Base-by-base conservation (phyloP, 2,329 filamentous ascomycete species). In the Xylaria sp. region DNA sequence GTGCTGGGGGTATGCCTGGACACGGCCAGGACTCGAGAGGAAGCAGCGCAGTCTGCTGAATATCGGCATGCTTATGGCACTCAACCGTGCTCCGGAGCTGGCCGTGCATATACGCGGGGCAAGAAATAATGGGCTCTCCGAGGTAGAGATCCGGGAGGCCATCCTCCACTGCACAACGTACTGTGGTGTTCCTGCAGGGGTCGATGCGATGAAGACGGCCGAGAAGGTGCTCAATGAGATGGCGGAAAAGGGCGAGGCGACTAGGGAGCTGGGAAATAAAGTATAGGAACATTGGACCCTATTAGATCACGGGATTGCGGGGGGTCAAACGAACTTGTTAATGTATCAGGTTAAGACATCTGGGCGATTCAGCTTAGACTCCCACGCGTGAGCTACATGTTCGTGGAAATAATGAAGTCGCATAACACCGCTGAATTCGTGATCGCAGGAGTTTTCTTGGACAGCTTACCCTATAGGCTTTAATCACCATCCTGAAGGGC, bases 1-100 rank as follows among this genome's bases (percentile, higher is more conserved):
- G 66, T 83, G 81, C 71, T 88, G 85, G 85, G 85, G 84, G 13
- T 78, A 78, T 54, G 78, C 81, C 21, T 89, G 85, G 85, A 81
- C 81, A 2, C 78, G 85, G 7, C 84, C 83, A 0, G 85, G 85
- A 0, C 77, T 88, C 7, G 78, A 81, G 34, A 77, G 79, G 54
- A 85, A 87, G 67, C 80, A 84, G 60, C 78, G 85, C 43, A 82
- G 78, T 48, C 74, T 88, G 50, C 71, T 88, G 48, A 87, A 87
- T 66, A 82, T 88, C 44, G 84, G 79, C 44, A 87, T 88, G 80
- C 78, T 72, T 26, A 71, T 71, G 59, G 83, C 83, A 2, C 74
- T 86, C 57, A 87, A 87, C 62, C 75, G 82, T 4, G 75, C 73
- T 5, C 78, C 80, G 0, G 85, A 88, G 65, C 72, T 88, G 52